Evolutionary conservation across 345 rosid genomes (phyloP).

Genomic region (Ceriops zippeliana): DNA sequence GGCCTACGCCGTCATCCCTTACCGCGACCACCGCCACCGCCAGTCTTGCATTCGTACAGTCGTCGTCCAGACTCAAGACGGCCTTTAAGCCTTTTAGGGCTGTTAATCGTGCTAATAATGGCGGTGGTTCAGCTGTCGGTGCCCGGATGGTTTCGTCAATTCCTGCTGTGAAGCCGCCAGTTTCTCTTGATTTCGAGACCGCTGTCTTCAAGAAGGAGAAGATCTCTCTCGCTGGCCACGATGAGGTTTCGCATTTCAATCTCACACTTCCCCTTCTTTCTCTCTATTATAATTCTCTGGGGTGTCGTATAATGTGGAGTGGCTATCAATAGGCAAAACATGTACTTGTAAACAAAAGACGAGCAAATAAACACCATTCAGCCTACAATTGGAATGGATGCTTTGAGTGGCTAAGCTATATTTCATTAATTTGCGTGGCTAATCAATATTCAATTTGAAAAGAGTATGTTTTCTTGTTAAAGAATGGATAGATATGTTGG

Average conservation of each 20-base stretch:
- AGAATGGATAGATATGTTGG: no score
- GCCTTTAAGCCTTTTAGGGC: conserved; percentile 9
- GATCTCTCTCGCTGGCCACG: conserved; percentile 69
- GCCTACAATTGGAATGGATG: no score
- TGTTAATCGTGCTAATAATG: background rate
- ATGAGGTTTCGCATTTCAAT: conserved; percentile 42
- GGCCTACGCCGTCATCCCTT: background rate
- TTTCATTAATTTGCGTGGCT: no score
- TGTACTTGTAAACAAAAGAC: no score
- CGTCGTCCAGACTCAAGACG: no score
- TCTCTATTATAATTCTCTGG: no score
- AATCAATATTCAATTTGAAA: no score
- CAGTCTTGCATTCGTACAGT: background rate
- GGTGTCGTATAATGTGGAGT: no score
- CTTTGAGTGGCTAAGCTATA: no score
- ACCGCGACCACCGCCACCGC: background rate
- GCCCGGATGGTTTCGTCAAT: conserved; percentile 4
- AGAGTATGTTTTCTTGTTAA: no score
- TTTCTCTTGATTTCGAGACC: conserved; percentile 58
- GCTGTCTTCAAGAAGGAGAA: conserved; percentile 80
- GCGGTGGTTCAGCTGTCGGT: conserved; percentile 12
- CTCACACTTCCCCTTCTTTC: background rate
- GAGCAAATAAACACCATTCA: no score
- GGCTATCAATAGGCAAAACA: no score
- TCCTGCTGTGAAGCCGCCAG: background rate